phyloP scores from a whole-genome alignment of 1,284 basidiomycete genomes.

The Apiotrichum laibachii region DNA sequence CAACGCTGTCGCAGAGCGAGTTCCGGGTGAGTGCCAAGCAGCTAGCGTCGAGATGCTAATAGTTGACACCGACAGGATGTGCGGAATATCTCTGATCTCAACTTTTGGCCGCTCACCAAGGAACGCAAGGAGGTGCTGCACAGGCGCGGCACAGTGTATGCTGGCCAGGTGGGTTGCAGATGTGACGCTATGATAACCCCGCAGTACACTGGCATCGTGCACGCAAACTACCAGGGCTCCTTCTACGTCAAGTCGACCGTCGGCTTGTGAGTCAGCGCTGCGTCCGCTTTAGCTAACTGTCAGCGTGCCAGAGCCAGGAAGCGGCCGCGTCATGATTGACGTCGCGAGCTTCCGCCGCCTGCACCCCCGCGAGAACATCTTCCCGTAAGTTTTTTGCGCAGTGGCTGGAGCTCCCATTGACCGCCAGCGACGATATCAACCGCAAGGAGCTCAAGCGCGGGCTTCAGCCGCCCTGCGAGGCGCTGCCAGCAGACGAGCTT shows the following conservation, averaged over 20 bases:
- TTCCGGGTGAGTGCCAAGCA: background rate
- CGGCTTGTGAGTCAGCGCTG: constrained; percentile 21
- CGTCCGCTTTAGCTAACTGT: background rate
- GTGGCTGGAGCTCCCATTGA: background rate
- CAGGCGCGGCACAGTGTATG: background rate
- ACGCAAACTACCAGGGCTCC: constrained; percentile 18
- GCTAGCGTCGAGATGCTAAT: no score
- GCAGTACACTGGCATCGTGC: constrained; percentile 7
- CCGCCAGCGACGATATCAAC: background rate
- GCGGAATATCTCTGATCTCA: background rate
- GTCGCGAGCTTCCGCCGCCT: constrained; percentile 18
- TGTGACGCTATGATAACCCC: no score
- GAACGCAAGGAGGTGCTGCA: background rate
- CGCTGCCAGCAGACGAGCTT: background rate
- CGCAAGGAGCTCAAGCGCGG: constrained; percentile 3
- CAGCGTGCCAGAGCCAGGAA: constrained; percentile 14
- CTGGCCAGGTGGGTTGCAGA: background rate
- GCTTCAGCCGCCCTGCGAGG: background rate
- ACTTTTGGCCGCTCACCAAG: background rate
- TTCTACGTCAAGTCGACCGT: constrained; percentile 21
- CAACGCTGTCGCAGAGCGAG: constrained; percentile 3
- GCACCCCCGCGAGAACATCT: constrained; percentile 19
- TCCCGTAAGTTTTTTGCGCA: constrained; percentile 9
- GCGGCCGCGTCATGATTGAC: constrained; percentile 21
- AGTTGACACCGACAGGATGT: background rate